Conservation (phyloP, 139 green algal genomes). For the Pseudopediastrum boryanum region DNA sequence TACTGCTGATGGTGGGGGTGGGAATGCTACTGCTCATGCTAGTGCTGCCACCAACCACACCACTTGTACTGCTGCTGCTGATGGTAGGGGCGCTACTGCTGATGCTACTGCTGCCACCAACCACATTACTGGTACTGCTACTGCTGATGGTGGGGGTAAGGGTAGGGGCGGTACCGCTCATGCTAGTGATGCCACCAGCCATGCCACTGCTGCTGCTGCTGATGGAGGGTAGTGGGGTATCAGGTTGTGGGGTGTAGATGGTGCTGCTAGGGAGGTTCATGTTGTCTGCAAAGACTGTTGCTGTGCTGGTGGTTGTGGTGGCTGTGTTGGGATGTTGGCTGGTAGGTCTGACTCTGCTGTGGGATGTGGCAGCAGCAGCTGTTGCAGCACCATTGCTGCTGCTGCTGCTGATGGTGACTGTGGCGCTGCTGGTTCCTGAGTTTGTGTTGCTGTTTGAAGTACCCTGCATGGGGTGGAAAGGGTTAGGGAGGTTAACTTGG, state of each 20-base stretch:
- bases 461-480: too few relatives aligned
- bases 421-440: too few relatives aligned
- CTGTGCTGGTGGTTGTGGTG: neutral
- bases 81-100: neutral
- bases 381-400: neutral
- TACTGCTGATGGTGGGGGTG: conserved; percentile 13
- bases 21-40: neutral
- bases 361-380: neutral
- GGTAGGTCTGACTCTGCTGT: neutral
- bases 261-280: neutral
- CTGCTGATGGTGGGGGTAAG: neutral
- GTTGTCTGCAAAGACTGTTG: neutral
- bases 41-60: neutral
- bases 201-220: neutral
- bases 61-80: neutral
- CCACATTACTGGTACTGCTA: neutral
- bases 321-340: neutral
- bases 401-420: neutral
- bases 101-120: neutral
- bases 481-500: too few relatives aligned
- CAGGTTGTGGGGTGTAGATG: neutral
- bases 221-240: neutral
- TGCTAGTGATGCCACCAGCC: neutral
- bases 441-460: too few relatives aligned
- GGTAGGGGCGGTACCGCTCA: neutral